These are phyloP conservation scores for Verticillium nubilum DNA, from an alignment of 2,329 filamentous ascomycete species.

Conservation along the genomic window DNA sequence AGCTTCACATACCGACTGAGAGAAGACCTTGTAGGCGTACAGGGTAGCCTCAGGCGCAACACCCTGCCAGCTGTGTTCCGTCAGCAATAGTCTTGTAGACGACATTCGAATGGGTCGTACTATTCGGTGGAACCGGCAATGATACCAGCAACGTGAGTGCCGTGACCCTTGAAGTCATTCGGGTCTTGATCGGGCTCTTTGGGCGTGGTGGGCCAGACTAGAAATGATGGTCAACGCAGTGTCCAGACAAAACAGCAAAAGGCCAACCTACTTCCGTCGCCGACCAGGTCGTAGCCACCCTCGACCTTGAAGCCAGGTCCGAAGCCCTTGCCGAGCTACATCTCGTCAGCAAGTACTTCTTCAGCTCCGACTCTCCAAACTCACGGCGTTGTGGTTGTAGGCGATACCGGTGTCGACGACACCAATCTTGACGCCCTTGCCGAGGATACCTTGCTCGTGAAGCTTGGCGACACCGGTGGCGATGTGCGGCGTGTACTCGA, in stretches of 20 bases:
- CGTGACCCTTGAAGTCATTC: conserved; percentile 24
- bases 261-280: conserved; percentile 11
- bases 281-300: conserved; percentile 18
- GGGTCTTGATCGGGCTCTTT: conserved; percentile 2
- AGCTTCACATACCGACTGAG: neutral
- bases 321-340: conserved; percentile 8
- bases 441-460: conserved; percentile 28
- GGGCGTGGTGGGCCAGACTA: conserved; percentile 5
- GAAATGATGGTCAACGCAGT: neutral
- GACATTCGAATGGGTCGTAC: neutral
- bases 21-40: conserved; percentile 20
- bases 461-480: conserved; percentile 32
- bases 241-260: neutral
- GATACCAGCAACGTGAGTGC: conserved; percentile 40
- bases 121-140: conserved; percentile 31
- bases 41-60: conserved; percentile 21
- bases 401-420: conserved; percentile 34
- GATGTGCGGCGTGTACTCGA: conserved; percentile 27
- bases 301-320: conserved; percentile 13
- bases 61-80: conserved; percentile 12
- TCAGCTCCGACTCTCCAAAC: neutral
- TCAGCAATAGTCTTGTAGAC: neutral
- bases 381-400: conserved; percentile 31
- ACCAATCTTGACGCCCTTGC: conserved; percentile 30
- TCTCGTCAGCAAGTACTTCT: neutral